These are phyloP conservation scores for sweet orange (Citrus sinensis) DNA, from an alignment of 345 rosid genomes.

Conservation along the genomic window DVS_A1.0 CM039166.1:23655501-23656000, in stretches of 20 bases:
- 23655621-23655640: background rate
- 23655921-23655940: background rate
- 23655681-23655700: background rate
- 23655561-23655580: background rate
- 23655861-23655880: too few relatives aligned
- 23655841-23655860: background rate
- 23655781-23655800: too few relatives aligned
- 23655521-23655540: too few relatives aligned
- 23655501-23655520: background rate
- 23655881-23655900: too few relatives aligned
- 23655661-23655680: background rate
- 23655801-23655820: background rate
- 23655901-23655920: background rate
- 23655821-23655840: background rate
- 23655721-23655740: background rate
- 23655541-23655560: background rate
- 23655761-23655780: too few relatives aligned
- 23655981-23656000: background rate
- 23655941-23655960: background rate
- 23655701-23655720: slow-evolving; percentile 3
- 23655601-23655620: background rate
- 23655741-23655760: background rate
- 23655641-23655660: background rate
- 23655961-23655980: background rate
- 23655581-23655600: background rate